Evolutionary conservation across 192 early-diverging fungal species (phyloP), one percentile per base, ranked within the genome.

Genomic region (Rhizoclosmatium globosum): DNA sequence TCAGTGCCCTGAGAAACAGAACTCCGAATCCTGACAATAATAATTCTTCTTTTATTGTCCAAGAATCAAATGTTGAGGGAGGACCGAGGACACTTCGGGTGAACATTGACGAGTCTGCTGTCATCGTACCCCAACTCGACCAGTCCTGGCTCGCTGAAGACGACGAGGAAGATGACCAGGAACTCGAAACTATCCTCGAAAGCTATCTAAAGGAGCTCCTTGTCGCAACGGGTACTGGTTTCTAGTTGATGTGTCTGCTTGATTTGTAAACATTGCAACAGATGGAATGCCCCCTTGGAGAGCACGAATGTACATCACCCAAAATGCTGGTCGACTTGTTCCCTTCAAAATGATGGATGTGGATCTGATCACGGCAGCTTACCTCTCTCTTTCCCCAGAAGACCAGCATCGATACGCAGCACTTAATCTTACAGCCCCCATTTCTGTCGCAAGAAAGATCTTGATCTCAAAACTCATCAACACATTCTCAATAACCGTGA

Each of bases 111-210:
- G 50, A 53, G 9, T 13, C 50, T 53, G 50, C 50, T 7, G 9
- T 13, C 50, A 17, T 53, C 9, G 50, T 53, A 7, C 50, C 9
- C 50, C 50, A 7, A 53, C 9, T 13, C 0, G 6, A 7, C 17
- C 50, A 13, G 50, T 53, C 7, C 62, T 11, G 11, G 62, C 7
- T 6, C 23, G 62, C 11, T 41, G 7, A 11, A 11, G 62, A 42
- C 23, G 21, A 23, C 62, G 62, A 64, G 11, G 62, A 64, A 11
- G 62, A 64, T 11, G 62, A 64, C 7, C 11, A 64, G 11, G 62
- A 64, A 23, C 62, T 64, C 62, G 62, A 64, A 72, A 72, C 70
- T 9, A 42, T 72, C 21, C 50, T 72, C 21, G 70, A 72, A 44
- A 59, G 53, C 31, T 72, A 57, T 39, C 23, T 72, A 11, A 44